These are phyloP conservation scores for Trichoderma koningii DNA, from an alignment of 2,329 filamentous ascomycete genomes.

Conservation along the genomic window DNA sequence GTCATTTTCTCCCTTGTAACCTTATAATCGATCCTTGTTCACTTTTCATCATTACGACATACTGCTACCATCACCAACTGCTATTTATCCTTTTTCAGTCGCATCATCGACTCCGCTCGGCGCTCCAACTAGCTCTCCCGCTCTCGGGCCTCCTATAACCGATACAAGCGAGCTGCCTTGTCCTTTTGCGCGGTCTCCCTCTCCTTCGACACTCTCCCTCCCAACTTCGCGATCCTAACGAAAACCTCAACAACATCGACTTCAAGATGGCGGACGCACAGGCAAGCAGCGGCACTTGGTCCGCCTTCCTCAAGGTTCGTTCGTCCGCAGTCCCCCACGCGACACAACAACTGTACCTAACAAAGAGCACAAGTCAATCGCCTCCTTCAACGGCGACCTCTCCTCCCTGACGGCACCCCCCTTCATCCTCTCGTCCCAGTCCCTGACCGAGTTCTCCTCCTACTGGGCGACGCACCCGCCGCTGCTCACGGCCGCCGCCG, in stretches of 20 bases:
- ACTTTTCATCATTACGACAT: too few relatives aligned
- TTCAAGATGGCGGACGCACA: conserved; percentile 40
- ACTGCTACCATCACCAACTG: background rate
- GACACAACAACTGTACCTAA: too few relatives aligned
- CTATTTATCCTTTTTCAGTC: conserved; percentile 2
- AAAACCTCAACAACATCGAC: background rate
- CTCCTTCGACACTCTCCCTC: background rate
- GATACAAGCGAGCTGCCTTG: background rate
- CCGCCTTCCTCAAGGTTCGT: conserved; percentile 54
- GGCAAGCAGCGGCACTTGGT: conserved; percentile 52
- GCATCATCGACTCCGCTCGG: conserved; percentile 5
- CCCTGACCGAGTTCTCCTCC: conserved; percentile 76
- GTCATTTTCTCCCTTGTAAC: too few relatives aligned
- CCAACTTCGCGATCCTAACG: background rate
- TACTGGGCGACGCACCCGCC: conserved; percentile 81
- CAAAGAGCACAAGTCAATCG: conserved; percentile 57
- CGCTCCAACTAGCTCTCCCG: background rate
- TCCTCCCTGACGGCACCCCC: conserved; percentile 79
- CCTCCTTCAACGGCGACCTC: conserved; percentile 80
- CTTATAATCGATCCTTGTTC: too few relatives aligned
- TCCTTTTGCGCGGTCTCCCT: background rate
- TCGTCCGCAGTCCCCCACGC: too few relatives aligned
- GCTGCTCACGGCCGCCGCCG: conserved; percentile 79
- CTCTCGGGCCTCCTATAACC: background rate
- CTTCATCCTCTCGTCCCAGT: conserved; percentile 78